These are phyloP conservation scores for Tolypocladium cylindrosporum DNA, from an alignment of 2,329 filamentous ascomycete species.

Conservation along the genomic window DNA sequence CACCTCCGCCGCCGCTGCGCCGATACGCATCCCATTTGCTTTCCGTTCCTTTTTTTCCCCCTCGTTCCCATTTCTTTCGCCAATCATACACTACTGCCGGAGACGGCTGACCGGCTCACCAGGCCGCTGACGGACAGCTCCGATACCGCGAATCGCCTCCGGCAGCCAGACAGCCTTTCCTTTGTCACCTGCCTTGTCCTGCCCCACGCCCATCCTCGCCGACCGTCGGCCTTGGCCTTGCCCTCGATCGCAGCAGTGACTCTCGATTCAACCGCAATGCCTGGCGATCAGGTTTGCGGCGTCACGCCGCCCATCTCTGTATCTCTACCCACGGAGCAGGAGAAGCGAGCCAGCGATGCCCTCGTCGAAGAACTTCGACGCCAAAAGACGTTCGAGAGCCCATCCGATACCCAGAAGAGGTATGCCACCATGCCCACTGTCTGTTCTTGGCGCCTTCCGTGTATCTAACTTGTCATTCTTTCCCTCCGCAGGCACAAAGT, in stretches of 20 bases:
- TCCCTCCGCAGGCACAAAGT: conserved; percentile 50
- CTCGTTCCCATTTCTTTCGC: background rate
- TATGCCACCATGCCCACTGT: conserved; percentile 22
- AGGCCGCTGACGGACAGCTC: background rate
- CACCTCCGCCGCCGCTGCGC: background rate
- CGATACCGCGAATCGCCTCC: background rate
- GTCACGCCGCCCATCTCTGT: conserved; percentile 78
- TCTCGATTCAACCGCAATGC: conserved; percentile 14
- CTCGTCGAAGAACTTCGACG: conserved; percentile 76
- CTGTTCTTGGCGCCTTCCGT: background rate
- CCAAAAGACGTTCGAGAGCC: conserved; percentile 86
- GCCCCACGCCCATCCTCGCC: background rate
- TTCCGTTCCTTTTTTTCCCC: background rate
- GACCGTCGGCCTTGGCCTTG: background rate
- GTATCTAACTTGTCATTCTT: background rate
- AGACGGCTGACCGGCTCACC: background rate
- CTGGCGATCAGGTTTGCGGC: conserved; percentile 39
- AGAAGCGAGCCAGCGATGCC: conserved; percentile 66
- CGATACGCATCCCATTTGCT: background rate
- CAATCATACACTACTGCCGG: background rate
- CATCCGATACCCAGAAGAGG: conserved; percentile 76
- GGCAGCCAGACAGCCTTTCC: background rate
- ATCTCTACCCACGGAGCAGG: conserved; percentile 63
- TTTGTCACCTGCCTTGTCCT: background rate
- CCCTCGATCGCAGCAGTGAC: background rate